Evolutionary conservation across 2,329 filamentous ascomycete genomes (phyloP).

Genomic region (Rhinocladiella similis): DNA sequence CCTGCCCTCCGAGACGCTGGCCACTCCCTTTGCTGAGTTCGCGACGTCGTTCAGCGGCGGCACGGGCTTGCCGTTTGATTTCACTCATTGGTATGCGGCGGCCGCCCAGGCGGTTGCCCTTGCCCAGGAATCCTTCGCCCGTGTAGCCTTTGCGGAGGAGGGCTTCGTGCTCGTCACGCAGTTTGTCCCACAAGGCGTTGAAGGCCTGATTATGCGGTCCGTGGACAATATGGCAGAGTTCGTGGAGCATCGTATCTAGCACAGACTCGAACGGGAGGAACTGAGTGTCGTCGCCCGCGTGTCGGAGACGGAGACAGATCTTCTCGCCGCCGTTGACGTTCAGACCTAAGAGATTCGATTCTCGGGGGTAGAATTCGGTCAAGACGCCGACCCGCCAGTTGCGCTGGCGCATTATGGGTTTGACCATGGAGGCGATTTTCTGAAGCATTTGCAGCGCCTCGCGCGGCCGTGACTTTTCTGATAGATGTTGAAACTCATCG

Average conservation of each 20-base stretch:
- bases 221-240: conserved; percentile 83
- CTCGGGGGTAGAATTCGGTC: conserved; percentile 79
- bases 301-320: conserved; percentile 80
- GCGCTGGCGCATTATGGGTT: conserved; percentile 89
- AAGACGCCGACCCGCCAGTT: conserved; percentile 77
- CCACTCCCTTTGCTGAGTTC: conserved; percentile 61
- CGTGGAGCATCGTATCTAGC: conserved; percentile 89
- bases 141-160: conserved; percentile 81
- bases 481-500: conserved; percentile 54
- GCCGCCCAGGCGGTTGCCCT: conserved; percentile 73
- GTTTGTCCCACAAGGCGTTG: conserved; percentile 82
- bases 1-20: conserved; percentile 68
- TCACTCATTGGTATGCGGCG: conserved; percentile 67
- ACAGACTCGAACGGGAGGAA: conserved; percentile 81
- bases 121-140: conserved; percentile 80
- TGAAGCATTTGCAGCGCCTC: conserved; percentile 64
- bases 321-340: conserved; percentile 76
- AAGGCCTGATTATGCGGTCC: conserved; percentile 83
- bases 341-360: conserved; percentile 73
- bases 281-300: conserved; percentile 69
- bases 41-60: conserved; percentile 70
- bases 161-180: conserved; percentile 80
- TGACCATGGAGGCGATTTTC: conserved; percentile 83
- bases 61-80: conserved; percentile 70
- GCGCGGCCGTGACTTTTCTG: conserved; percentile 47